Evolutionary conservation across 352 stramenopile genomes (phyloP).

Genomic region (Phytophthora ramorum): DNA sequence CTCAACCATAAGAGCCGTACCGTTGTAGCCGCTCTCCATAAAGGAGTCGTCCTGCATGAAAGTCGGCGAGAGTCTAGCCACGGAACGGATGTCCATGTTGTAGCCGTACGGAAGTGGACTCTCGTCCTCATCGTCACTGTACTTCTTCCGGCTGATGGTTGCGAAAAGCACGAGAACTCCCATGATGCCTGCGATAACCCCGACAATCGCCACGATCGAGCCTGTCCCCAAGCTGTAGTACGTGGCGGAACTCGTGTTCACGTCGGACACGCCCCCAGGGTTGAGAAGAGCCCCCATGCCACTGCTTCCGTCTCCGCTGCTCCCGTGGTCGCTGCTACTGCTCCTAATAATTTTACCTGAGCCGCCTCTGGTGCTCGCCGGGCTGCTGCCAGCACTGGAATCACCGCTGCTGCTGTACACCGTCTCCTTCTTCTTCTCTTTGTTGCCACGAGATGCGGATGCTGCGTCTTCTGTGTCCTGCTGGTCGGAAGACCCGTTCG

Average conservation of each 20-base stretch:
- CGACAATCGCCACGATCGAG: slow-evolving; percentile 78
- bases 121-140: slow-evolving; percentile 59
- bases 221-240: slow-evolving; percentile 64
- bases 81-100: slow-evolving; percentile 49
- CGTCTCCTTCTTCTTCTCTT: slow-evolving; percentile 25
- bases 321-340: slow-evolving; percentile 18
- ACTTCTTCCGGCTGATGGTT: slow-evolving; percentile 68
- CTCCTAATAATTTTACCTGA: slow-evolving; percentile 2
- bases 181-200: slow-evolving; percentile 68
- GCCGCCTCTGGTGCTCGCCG: neutral
- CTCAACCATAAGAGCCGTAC: slow-evolving; percentile 33
- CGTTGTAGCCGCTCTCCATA: slow-evolving; percentile 33
- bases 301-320: slow-evolving; percentile 11
- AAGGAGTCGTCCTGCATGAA: slow-evolving; percentile 56
- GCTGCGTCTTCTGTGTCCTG: slow-evolving; percentile 1
- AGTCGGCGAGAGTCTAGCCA: slow-evolving; percentile 60
- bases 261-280: slow-evolving; percentile 44
- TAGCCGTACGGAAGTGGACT: slow-evolving; percentile 51
- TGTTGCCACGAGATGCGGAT: neutral
- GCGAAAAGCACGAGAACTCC: slow-evolving; percentile 66
- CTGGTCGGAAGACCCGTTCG: slow-evolving; percentile 8
- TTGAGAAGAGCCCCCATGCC: slow-evolving; percentile 27
- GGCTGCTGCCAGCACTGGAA: neutral
- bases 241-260: slow-evolving; percentile 51
- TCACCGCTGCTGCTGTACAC: slow-evolving; percentile 19